phyloP scores from a whole-genome alignment of 768 basidiomycete genomes.

The Psilocybe cyanescens region DNA sequence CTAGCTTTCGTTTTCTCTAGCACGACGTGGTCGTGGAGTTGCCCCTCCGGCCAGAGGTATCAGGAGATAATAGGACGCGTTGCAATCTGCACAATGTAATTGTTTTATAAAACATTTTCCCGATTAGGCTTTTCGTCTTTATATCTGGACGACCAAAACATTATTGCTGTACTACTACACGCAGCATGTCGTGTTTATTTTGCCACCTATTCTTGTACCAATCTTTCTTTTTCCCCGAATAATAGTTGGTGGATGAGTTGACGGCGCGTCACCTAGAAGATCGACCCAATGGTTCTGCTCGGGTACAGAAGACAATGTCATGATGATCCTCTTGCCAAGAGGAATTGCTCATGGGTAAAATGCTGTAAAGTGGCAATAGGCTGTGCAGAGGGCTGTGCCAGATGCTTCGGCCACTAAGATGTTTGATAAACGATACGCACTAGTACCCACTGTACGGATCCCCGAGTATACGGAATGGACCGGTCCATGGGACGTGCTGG shows the following conservation, averaged over 20 bases:
- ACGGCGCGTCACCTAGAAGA: background rate
- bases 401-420: background rate
- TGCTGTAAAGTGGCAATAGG: background rate
- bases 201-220: constrained; percentile 1
- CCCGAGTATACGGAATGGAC: background rate
- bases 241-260: background rate
- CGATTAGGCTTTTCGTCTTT: background rate
- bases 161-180: background rate
- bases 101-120: background rate
- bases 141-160: background rate
- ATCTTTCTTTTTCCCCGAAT: background rate
- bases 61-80: constrained; percentile 60
- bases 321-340: background rate
- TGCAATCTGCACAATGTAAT: background rate
- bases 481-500: constrained; percentile 13
- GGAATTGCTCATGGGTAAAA: background rate
- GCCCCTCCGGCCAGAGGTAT: constrained; percentile 76
- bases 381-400: background rate
- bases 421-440: background rate
- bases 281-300: background rate
- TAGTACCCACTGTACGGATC: background rate
- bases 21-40: constrained; percentile 87
- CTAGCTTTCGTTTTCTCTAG: constrained; percentile 38
- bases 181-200: background rate
- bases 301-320: background rate